Evolutionary conservation across 2,329 filamentous ascomycete genomes (phyloP).

Genomic region (Cryphonectria japonica): DNA sequence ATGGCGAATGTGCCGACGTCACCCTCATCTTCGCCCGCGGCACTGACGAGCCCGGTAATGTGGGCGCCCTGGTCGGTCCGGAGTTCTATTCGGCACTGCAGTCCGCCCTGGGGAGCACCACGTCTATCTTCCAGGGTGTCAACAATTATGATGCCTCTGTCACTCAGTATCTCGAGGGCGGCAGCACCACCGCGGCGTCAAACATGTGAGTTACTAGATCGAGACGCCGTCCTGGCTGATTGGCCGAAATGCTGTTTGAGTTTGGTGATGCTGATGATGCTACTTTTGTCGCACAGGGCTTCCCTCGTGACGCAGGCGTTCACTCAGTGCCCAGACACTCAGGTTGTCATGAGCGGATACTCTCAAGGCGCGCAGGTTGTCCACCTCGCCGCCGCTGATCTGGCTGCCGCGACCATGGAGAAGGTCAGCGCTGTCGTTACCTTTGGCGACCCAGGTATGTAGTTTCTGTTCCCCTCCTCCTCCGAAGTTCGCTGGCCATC

Average conservation of each 20-base stretch:
- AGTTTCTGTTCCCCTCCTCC: not conserved
- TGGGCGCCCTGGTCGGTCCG: slow-evolving; percentile 35
- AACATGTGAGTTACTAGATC: slow-evolving; percentile 22
- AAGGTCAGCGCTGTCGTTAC: slow-evolving; percentile 35
- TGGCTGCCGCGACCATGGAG: slow-evolving; percentile 29
- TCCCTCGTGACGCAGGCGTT: slow-evolving; percentile 35
- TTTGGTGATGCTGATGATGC: not conserved
- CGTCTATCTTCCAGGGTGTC: slow-evolving; percentile 35
- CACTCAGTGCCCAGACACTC: slow-evolving; percentile 43
- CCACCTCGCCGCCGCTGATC: slow-evolving; percentile 34
- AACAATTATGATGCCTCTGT: slow-evolving; percentile 34
- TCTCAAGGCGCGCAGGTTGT: slow-evolving; percentile 38
- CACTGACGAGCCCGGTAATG: slow-evolving; percentile 35
- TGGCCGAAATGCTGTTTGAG: too few relatives aligned
- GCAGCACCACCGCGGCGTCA: slow-evolving; percentile 30
- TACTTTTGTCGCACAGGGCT: slow-evolving; percentile 37
- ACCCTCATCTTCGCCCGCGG: slow-evolving; percentile 37
- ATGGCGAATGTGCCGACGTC: slow-evolving; percentile 29
- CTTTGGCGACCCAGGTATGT: slow-evolving; percentile 36
- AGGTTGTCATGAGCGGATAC: slow-evolving; percentile 47
- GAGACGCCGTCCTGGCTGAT: too few relatives aligned
- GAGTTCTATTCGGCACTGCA: slow-evolving; percentile 33
- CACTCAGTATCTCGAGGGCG: slow-evolving; percentile 33
- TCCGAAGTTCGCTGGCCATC: rapidly evolving
- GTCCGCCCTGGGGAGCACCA: slow-evolving; percentile 27